phyloP scores from a whole-genome alignment of 805 yeast genomes.

The Torulaspora indica region DNA sequence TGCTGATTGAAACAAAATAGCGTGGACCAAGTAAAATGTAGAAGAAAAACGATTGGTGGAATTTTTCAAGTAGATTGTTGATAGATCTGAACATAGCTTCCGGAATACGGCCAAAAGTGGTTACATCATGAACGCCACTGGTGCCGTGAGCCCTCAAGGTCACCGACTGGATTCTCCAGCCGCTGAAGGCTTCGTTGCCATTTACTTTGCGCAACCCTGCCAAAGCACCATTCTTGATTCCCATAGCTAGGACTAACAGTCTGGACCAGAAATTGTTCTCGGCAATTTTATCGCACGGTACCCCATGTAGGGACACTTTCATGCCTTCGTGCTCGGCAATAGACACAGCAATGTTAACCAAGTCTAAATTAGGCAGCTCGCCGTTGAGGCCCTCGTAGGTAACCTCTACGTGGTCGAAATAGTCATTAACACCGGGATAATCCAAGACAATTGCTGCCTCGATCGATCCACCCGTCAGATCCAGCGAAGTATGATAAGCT shows the following conservation, averaged over 20 bases:
- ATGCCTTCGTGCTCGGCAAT: slow-evolving; percentile 74
- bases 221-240: slow-evolving; percentile 62
- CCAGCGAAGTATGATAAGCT: slow-evolving; percentile 82
- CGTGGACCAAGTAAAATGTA: slow-evolving; percentile 76
- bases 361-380: slow-evolving; percentile 88
- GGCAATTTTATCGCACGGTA: slow-evolving; percentile 44
- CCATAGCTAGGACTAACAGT: slow-evolving; percentile 52
- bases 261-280: slow-evolving; percentile 51
- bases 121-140: slow-evolving; percentile 64
- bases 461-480: slow-evolving; percentile 86
- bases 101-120: slow-evolving; percentile 84
- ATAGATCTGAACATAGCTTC: slow-evolving; percentile 86
- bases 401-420: slow-evolving; percentile 68
- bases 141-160: slow-evolving; percentile 68
- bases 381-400: slow-evolving; percentile 89
- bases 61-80: slow-evolving; percentile 87
- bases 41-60: slow-evolving; percentile 95
- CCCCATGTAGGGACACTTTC: slow-evolving; percentile 59
- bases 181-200: slow-evolving; percentile 89
- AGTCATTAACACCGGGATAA: slow-evolving; percentile 60
- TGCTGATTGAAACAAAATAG: slow-evolving; percentile 86
- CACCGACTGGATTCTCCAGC: slow-evolving; percentile 92
- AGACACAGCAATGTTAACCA: slow-evolving; percentile 74
- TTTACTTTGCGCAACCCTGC: slow-evolving; percentile 62
- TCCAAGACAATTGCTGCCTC: slow-evolving; percentile 88